A percentile compares a stretch with the other conserved stretches of the same genome.
phyloP scores from a whole-genome alignment of 163 green algal species.

The Scenedesmus sp. region DNA sequence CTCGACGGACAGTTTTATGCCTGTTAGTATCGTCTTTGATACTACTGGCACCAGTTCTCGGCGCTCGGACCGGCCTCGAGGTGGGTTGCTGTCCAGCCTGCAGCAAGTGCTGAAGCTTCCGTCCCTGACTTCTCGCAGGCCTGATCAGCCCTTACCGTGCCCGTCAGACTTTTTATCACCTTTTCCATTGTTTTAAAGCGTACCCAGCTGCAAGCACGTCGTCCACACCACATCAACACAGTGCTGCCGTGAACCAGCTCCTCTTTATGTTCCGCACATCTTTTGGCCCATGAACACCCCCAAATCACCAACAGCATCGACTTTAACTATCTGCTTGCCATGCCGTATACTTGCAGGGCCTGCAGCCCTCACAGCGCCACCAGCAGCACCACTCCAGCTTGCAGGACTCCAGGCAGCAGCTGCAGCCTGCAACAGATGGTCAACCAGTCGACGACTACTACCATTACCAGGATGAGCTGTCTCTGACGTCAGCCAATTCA shows the following conservation, averaged over 20 bases:
- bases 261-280: neutral
- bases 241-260: neutral
- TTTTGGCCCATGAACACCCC: neutral
- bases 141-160: neutral
- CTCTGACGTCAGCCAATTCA: neutral
- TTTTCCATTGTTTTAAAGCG: neutral
- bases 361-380: neutral
- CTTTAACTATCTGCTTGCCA: neutral
- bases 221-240: neutral
- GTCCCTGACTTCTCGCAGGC: neutral
- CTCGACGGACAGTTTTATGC: neutral
- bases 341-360: neutral
- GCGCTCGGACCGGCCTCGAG: neutral
- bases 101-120: neutral
- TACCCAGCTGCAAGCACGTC: neutral
- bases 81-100: constrained; percentile 5
- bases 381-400: neutral
- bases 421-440: neutral
- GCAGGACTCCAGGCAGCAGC: neutral
- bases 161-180: neutral
- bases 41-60: neutral
- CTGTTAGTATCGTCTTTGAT: neutral
- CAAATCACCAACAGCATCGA: neutral
- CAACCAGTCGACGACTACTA: neutral
- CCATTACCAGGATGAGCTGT: neutral